These are phyloP conservation scores for Barnettozyma siamensis DNA, from an alignment of 805 yeast genomes.

Conservation along the genomic window DNA sequence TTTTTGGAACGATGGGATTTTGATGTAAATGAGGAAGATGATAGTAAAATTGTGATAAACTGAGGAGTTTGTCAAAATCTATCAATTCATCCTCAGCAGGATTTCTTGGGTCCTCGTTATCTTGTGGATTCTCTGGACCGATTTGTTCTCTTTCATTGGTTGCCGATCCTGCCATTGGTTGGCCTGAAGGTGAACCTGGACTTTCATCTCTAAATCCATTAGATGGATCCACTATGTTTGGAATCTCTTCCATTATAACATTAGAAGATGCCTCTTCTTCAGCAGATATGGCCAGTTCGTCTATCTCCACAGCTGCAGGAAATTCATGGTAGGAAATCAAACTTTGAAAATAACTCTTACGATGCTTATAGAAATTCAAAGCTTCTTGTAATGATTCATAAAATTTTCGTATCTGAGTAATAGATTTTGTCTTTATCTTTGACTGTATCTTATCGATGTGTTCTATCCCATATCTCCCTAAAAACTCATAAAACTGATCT, in stretches of 20 bases:
- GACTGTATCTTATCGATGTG: conserved; percentile 35
- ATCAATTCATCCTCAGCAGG: conserved; percentile 2
- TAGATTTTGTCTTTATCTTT: conserved; percentile 36
- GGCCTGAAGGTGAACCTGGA: neutral
- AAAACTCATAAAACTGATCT: conserved; percentile 42
- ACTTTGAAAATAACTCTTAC: conserved; percentile 10
- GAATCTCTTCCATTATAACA: neutral
- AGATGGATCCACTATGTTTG: no score
- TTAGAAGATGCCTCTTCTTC: conserved; percentile 37
- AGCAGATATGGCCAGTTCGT: conserved; percentile 33
- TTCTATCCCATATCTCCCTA: conserved; percentile 46
- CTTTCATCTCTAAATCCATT: no score
- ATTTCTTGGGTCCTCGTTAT: neutral
- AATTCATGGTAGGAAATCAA: conserved; percentile 37
- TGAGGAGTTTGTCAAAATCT: neutral
- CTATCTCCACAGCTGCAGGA: conserved; percentile 50
- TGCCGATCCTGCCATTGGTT: neutral
- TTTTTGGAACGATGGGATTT: neutral
- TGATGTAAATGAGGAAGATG: neutral
- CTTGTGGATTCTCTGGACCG: no score
- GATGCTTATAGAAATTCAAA: conserved; percentile 24
- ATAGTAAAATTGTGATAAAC: neutral
- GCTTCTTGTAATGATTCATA: conserved; percentile 34
- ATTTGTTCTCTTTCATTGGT: no score
- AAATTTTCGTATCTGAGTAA: conserved; percentile 39